These are phyloP conservation scores for Aaosphaeria pasadenensis DNA, from an alignment of 2,329 filamentous ascomycete species.

Conservation along the genomic window DNA sequence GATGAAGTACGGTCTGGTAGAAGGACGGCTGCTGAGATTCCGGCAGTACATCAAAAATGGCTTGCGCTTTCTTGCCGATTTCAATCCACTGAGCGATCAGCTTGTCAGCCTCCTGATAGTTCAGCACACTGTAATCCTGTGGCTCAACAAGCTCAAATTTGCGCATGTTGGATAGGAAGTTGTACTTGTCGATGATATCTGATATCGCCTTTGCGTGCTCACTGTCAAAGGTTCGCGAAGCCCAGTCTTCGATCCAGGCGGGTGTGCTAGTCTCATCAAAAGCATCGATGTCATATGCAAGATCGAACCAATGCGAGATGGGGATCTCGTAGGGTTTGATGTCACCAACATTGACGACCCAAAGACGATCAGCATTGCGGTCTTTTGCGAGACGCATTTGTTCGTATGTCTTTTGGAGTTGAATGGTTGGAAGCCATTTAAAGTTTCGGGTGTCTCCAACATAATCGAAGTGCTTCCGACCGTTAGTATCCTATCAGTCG, in stretches of 20 bases:
- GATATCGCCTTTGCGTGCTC: constrained; percentile 49
- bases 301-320: constrained; percentile 65
- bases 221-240: constrained; percentile 55
- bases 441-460: constrained; percentile 60
- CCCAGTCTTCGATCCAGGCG: constrained; percentile 57
- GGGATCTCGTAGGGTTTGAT: constrained; percentile 65
- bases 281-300: constrained; percentile 61
- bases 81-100: constrained; percentile 56
- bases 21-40: constrained; percentile 55
- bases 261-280: constrained; percentile 57
- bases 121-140: constrained; percentile 57
- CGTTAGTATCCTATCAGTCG: constrained; percentile 1
- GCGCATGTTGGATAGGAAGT: constrained; percentile 55
- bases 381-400: constrained; percentile 63
- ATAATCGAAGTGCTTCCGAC: constrained; percentile 57
- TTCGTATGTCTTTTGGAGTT: constrained; percentile 63
- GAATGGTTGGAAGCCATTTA: constrained; percentile 62
- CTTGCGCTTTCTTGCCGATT: constrained; percentile 54
- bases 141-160: constrained; percentile 63
- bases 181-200: constrained; percentile 54
- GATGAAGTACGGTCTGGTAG: constrained; percentile 62
- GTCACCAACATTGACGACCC: constrained; percentile 67
- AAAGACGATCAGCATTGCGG: constrained; percentile 58
- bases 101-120: constrained; percentile 63
- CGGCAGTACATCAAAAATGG: constrained; percentile 54